Evolutionary conservation across 1,139 yeast genomes (phyloP).

Genomic region (Meyerozyma sp.): DNA sequence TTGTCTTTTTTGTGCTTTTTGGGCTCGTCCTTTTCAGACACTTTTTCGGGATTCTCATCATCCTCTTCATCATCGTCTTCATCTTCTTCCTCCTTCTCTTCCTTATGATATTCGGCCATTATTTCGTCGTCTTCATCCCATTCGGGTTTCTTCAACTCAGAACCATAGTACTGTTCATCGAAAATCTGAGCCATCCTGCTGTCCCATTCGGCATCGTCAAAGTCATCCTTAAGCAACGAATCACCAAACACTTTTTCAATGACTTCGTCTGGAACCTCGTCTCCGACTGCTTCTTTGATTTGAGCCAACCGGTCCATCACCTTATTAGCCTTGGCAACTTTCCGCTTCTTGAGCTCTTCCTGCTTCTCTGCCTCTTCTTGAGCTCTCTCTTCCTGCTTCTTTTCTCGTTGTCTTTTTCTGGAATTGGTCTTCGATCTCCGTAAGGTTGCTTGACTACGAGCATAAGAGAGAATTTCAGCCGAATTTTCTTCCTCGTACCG

Average conservation of each 20-base stretch:
- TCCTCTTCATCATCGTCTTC: constrained; percentile 13
- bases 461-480: constrained; percentile 92
- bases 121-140: constrained; percentile 28
- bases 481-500: constrained; percentile 90
- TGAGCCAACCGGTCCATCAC: constrained; percentile 72
- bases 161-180: constrained; percentile 71
- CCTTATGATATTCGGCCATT: constrained; percentile 18
- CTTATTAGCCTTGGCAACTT: constrained; percentile 69
- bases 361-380: constrained; percentile 53
- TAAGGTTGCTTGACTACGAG: constrained; percentile 89
- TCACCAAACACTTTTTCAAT: constrained; percentile 67
- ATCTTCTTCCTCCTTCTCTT: constrained; percentile 12
- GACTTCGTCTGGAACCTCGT: constrained; percentile 58
- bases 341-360: constrained; percentile 64
- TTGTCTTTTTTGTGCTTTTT: constrained; percentile 45
- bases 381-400: constrained; percentile 49
- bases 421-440: constrained; percentile 73
- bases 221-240: constrained; percentile 76
- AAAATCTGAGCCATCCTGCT: constrained; percentile 78
- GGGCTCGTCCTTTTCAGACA: constrained; percentile 16
- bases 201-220: constrained; percentile 92
- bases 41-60: constrained; percentile 30
- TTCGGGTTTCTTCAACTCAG: constrained; percentile 41
- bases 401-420: constrained; percentile 80
- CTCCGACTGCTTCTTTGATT: constrained; percentile 80